Percentiles rank a stretch among this genome's conserved stretches.
These are phyloP conservation scores for Magnusiomyces ingens DNA, from an alignment of 1,139 yeast species.

Conservation along the genomic window DNA sequence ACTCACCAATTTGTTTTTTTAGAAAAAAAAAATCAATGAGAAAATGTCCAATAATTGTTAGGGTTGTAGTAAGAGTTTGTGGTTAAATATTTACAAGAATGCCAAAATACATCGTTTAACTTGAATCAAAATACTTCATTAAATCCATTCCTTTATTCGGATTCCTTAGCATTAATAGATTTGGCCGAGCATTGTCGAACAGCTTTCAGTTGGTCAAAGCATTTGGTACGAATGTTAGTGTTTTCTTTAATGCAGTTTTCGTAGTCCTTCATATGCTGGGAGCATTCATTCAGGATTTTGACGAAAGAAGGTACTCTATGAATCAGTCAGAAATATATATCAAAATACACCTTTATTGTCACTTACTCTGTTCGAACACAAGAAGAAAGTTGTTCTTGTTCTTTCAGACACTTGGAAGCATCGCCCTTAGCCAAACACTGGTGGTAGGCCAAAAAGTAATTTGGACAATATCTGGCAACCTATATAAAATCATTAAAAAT, in stretches of 20 bases:
- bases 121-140: too few species aligned
- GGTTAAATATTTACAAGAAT: too few species aligned
- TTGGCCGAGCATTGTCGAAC: constrained; percentile 36
- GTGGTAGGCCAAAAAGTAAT: constrained; percentile 56
- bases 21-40: too few species aligned
- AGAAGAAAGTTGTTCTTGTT: constrained; percentile 46
- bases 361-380: constrained; percentile 46
- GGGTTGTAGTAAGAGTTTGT: too few species aligned
- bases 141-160: neutral
- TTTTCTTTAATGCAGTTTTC: constrained; percentile 50
- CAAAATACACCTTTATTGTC: neutral
- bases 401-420: constrained; percentile 42
- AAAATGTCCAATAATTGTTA: too few species aligned
- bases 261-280: constrained; percentile 48
- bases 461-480: constrained; percentile 62
- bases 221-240: constrained; percentile 36
- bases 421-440: constrained; percentile 52
- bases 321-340: neutral
- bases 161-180: constrained; percentile 24
- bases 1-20: neutral
- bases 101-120: too few species aligned
- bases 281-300: constrained; percentile 53
- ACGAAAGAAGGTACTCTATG: constrained; percentile 53
- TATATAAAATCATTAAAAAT: constrained; percentile 13
- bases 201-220: constrained; percentile 36